phyloP scores from a whole-genome alignment of 352 stramenopile genomes.

The Bremia lactucae region DNA sequence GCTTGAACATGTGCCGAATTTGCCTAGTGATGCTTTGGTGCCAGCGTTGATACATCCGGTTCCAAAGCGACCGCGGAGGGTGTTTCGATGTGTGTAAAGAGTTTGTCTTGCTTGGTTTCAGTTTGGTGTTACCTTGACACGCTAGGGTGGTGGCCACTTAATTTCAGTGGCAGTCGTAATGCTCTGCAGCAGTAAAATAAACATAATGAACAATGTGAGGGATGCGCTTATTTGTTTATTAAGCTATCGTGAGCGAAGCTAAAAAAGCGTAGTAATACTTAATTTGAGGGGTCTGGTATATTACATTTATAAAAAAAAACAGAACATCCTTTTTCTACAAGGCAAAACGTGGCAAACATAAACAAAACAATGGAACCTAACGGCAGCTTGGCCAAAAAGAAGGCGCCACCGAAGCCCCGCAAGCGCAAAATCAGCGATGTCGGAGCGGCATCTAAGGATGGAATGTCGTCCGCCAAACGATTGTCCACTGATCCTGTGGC shows the following conservation, averaged over 20 bases:
- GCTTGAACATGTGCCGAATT: conserved; percentile 53
- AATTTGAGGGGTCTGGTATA: too few species aligned
- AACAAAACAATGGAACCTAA: conserved; percentile 21
- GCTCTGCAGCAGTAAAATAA: too few species aligned
- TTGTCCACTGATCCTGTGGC: conserved; percentile 5
- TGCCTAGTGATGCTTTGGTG: conserved; percentile 58
- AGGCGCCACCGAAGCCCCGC: conserved; percentile 47
- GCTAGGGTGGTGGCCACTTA: too few species aligned
- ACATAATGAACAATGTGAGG: too few species aligned
- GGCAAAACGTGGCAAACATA: conserved; percentile 8
- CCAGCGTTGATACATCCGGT: conserved; percentile 27
- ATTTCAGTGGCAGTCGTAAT: too few species aligned
- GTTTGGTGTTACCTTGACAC: too few species aligned
- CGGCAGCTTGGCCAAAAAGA: conserved; percentile 47
- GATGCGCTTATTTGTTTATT: too few species aligned
- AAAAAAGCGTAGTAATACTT: too few species aligned
- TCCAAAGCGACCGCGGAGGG: conserved; percentile 42
- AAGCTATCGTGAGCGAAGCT: too few species aligned
- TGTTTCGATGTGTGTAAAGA: conserved; percentile 69
- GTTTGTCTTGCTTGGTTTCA: too few species aligned
- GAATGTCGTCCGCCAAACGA: conserved; percentile 26
- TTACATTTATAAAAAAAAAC: too few species aligned
- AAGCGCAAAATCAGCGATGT: conserved; percentile 72
- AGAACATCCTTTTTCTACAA: too few species aligned
- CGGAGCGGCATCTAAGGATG: conserved; percentile 20